Conservation (phyloP, 2,329 filamentous ascomycete species). For the Diaporthe citri region DNA sequence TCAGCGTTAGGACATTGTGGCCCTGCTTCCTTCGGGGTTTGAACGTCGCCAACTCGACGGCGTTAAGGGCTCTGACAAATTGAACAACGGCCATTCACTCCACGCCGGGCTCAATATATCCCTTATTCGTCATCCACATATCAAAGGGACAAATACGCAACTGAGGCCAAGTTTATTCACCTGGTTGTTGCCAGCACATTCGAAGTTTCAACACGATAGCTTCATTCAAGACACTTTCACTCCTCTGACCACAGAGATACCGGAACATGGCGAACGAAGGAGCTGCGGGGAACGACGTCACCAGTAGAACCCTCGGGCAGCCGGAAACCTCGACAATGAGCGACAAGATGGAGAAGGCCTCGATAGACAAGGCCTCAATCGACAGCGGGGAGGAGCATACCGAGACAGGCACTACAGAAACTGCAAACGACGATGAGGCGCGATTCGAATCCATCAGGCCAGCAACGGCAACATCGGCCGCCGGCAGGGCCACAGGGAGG, state of each 20-base stretch:
- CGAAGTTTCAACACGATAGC: neutral
- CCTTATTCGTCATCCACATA: neutral
- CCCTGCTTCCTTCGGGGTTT: slow-evolving; percentile 3
- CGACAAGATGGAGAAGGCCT: slow-evolving; percentile 39
- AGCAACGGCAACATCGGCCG: slow-evolving; percentile 24
- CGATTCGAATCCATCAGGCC: slow-evolving; percentile 46
- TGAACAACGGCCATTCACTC: neutral
- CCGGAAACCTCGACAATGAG: neutral
- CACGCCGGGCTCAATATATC: neutral
- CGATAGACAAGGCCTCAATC: slow-evolving; percentile 32
- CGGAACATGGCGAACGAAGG: slow-evolving; percentile 40
- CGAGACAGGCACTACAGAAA: slow-evolving; percentile 27
- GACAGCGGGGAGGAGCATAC: slow-evolving; percentile 26
- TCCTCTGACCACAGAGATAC: neutral
- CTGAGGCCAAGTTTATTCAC: neutral
- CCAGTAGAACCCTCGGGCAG: slow-evolving; percentile 1
- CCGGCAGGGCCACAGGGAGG: slow-evolving; percentile 17
- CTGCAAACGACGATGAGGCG: slow-evolving; percentile 31
- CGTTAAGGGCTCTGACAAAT: slow-evolving; percentile 10
- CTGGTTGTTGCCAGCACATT: neutral
- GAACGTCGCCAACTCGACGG: neutral
- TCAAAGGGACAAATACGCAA: neutral
- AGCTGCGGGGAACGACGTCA: neutral
- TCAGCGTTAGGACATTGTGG: slow-evolving; percentile 2
- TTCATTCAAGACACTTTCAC: neutral